Evolutionary conservation across 345 rosid genomes (phyloP), one percentile per base, ranked within the genome.

Genomic region (Trapa incisa): DNA sequence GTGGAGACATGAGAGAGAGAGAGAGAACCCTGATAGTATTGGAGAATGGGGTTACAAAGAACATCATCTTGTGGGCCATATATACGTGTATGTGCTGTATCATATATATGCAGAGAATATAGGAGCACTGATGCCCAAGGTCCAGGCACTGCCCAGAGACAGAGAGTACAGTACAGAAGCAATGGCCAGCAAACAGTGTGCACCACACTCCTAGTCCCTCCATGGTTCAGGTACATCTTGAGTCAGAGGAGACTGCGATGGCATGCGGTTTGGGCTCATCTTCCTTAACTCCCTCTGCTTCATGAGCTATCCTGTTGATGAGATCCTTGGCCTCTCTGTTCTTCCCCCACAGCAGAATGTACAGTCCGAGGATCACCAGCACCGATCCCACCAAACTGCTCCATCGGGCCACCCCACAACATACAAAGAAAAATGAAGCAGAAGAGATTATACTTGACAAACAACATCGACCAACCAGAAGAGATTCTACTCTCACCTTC

Each of bases 301-400:
- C 73, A 45, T 71, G 72, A 66, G 72, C 72, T 63, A 70, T 73
- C 67, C 81, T 86, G 35, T 78, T 71, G 53, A 75, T 80, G 13
- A 66, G 68, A 72, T 78, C 74, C 64, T 77, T 67, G 67, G 71
- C 73, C 41, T 87, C 96, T 29, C 76, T 76, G 74, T 79, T 82
- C 83, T 87, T 87, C 0, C 96, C 98, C 98, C 91, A 92, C 14
- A 87, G 80, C 35, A 92, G 87, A 72, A 79, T 70, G 75, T 89
- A 87, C 39, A 92, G 75, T 48, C 96, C 96, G 47, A 75, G 74
- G 37, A 85, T 77, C 63, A 89, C 84, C 12, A 85, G 66, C 52
- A 85, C 45, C 17, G 96, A 92, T 69, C 98, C 96, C 35, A 82
- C 0, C 68, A 88, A 66, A 74, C 96, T 92, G 88, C 57, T 41